Conservation (phyloP, 352 stramenopile genomes). For the Phytophthora lateralis region DNA sequence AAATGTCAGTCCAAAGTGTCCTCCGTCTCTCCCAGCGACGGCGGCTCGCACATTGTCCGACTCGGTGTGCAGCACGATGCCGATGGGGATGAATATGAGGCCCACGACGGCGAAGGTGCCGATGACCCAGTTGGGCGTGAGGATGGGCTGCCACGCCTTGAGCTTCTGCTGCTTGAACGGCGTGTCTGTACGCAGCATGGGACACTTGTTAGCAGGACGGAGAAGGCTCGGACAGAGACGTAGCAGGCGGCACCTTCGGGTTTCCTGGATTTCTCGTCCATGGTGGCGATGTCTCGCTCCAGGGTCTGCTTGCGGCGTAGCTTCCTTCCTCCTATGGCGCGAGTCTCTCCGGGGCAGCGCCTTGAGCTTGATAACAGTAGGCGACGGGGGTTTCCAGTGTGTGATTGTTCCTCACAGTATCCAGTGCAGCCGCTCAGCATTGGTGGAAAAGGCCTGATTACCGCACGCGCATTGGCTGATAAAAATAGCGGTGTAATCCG, state of each 20-base stretch:
- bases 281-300: constrained; percentile 38
- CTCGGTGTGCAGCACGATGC: constrained; percentile 88
- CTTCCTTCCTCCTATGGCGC: constrained; percentile 28
- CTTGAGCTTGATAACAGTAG: constrained; percentile 22
- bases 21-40: too few species aligned
- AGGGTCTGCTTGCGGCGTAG: constrained; percentile 31
- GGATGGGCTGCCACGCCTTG: constrained; percentile 96
- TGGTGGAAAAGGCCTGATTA: constrained; percentile 18
- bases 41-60: constrained; percentile 72
- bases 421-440: constrained; percentile 20
- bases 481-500: constrained; percentile 20
- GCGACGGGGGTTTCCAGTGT: constrained; percentile 27
- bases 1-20: background rate
- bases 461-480: constrained; percentile 12
- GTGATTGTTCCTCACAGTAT: constrained; percentile 31
- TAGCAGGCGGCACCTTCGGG: constrained; percentile 57
- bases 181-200: constrained; percentile 54
- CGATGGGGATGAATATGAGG: constrained; percentile 95
- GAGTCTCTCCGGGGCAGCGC: constrained; percentile 3
- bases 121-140: constrained; percentile 97
- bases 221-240: too few species aligned
- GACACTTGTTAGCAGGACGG: background rate
- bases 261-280: constrained; percentile 89
- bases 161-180: constrained; percentile 91
- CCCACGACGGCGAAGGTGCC: constrained; percentile 93